Percentiles rank a stretch among this genome's conserved stretches.
Evolutionary conservation across 139 green algal genomes (phyloP).

Genomic region (Marvania coccoides): DNA sequence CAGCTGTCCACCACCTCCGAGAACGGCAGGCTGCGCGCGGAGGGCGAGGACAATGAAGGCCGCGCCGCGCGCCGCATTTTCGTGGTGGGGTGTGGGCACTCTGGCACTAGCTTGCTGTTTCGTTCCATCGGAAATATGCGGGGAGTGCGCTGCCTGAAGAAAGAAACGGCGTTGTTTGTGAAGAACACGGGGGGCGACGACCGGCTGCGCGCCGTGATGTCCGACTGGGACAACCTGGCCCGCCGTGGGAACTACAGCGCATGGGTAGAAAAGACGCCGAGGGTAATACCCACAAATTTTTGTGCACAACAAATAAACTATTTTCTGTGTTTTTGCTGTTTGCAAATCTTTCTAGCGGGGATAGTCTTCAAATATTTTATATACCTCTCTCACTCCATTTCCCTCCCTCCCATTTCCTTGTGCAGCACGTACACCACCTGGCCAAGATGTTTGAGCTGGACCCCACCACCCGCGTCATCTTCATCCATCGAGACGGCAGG

Average conservation of each 20-base stretch:
- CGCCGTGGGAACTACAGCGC: neutral
- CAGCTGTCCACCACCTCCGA: too few species aligned
- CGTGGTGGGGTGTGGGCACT: conserved; percentile 12
- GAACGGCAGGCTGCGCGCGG: too few species aligned
- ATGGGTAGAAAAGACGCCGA: conserved; percentile 18
- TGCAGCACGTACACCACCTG: conserved; percentile 4
- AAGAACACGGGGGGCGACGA: neutral
- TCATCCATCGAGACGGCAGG: neutral
- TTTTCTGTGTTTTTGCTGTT: neutral
- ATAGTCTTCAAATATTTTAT: neutral
- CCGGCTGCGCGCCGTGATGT: neutral
- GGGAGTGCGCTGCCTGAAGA: neutral
- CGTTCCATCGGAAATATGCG: conserved; percentile 10
- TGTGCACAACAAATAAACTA: neutral
- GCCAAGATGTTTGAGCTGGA: neutral
- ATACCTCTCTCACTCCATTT: neutral
- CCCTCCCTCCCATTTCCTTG: neutral
- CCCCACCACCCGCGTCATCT: neutral
- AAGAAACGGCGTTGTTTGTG: conserved; percentile 6
- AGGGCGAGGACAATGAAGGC: neutral
- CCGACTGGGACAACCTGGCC: neutral
- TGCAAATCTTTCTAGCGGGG: neutral
- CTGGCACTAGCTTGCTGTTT: conserved; percentile 7
- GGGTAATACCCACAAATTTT: too few species aligned
- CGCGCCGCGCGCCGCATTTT: neutral